Conservation (phyloP, 345 rosid genomes). For the Brassica juncea region DNA sequence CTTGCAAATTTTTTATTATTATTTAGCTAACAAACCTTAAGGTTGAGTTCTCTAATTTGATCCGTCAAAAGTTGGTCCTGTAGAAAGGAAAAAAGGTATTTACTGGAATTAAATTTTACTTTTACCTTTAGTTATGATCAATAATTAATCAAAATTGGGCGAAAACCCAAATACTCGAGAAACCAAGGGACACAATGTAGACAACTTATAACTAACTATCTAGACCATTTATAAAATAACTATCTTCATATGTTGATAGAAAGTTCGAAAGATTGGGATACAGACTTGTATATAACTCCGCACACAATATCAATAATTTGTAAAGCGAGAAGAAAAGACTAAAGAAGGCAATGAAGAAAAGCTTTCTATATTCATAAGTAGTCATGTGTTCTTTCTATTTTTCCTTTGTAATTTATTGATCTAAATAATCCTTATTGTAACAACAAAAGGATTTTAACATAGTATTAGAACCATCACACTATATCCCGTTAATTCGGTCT, state of each 20-base stretch:
- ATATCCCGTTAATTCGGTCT: too few species aligned
- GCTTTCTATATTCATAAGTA: background rate
- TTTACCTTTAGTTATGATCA: background rate
- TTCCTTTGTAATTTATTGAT: too few species aligned
- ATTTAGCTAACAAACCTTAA: constrained; percentile 50
- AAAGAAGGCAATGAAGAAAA: background rate
- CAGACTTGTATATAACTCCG: background rate
- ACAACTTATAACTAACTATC: background rate
- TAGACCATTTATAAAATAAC: background rate
- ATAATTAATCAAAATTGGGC: background rate
- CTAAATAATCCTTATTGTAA: too few species aligned
- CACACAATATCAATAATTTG: background rate
- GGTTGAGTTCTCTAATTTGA: constrained; percentile 64
- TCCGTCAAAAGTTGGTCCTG: constrained; percentile 67
- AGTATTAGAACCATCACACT: too few species aligned
- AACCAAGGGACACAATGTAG: background rate
- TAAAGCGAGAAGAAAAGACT: background rate
- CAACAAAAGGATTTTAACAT: too few species aligned
- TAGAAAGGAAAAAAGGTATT: background rate
- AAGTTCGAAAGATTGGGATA: background rate
- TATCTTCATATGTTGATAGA: background rate
- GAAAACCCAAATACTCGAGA: background rate
- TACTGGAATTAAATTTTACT: background rate
- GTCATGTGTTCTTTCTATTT: background rate
- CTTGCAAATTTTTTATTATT: background rate